Base-by-base conservation (phyloP, 2,329 filamentous ascomycete species). In the Cladophialophora yegresii region DNA sequence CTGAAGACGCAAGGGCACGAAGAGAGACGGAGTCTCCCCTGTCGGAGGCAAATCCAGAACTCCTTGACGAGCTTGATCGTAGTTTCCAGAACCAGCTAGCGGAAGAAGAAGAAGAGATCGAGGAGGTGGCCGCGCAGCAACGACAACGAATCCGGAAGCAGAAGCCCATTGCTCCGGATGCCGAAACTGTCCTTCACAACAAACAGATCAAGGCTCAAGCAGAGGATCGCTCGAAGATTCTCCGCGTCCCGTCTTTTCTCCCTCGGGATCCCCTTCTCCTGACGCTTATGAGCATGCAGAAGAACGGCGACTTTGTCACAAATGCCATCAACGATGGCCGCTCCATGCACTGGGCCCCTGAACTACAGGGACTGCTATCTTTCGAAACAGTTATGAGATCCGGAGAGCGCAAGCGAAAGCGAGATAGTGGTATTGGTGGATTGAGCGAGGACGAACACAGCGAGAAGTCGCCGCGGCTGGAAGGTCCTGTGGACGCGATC, bases 331-430 rank as follows among this genome's bases (percentile, higher is more conserved):
- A 90, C 58, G 91, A 93, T 67, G 90, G 88, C 43, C 87, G 90
- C 68, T 88, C 88, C 71, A 84, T 86, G 69, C 86, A 86, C 49
- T 97, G 92, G 93, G 93, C 93, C 3, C 93, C 93, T 0, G 95
- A 99, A 78, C 84, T 99, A 22, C 89, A 91, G 65, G 92, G 90
- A n/a, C 87, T 99, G 72, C 81, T 98, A n/a, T 96, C 92, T 1
- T 82, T 97, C 49, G 91, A 96, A 69, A 84, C 91, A 13, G 84
- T 96, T 16, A 88, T 88, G 66, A 87, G 87, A 63, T 84, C 88
- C 49, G 89, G 87, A 63, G 92, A 96, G 66, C 84, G 93, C 61
- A 99, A 98, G 84, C 87, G 95, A 64, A 99, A 99, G 83, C 88
- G 95, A 50, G 92, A 96, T 73, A 92, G 89, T 72, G 92, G 90